Percentiles rank a stretch among this genome's conserved stretches.
phyloP scores from a whole-genome alignment of 2,329 filamentous ascomycete genomes.

The Curvularia eragrostidis region DNA sequence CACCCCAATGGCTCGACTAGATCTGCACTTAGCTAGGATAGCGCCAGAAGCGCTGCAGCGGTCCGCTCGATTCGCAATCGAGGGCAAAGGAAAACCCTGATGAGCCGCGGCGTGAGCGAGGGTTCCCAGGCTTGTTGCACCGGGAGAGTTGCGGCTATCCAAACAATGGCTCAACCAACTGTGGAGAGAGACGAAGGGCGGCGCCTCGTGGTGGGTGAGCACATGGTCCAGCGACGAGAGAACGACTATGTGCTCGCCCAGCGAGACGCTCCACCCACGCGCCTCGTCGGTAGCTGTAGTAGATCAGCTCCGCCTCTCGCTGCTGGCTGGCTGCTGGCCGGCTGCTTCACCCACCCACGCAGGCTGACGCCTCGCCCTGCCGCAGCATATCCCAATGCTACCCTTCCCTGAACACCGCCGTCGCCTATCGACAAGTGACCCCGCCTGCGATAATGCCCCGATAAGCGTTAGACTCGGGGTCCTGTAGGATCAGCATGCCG shows the following conservation, averaged over 20 bases:
- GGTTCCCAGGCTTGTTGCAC: conserved; percentile 20
- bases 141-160: conserved; percentile 14
- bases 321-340: conserved; percentile 8
- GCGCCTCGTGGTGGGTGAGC: conserved; percentile 10
- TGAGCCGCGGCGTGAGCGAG: conserved; percentile 18
- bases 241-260: conserved; percentile 27
- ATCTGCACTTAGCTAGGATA: conserved; percentile 26
- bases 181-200: conserved; percentile 8
- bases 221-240: conserved; percentile 16
- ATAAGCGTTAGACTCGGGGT: conserved; percentile 36
- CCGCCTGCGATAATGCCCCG: conserved; percentile 38
- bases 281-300: neutral
- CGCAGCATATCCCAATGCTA: conserved; percentile 33
- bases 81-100: conserved; percentile 29
- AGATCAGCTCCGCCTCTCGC: conserved; percentile 15
- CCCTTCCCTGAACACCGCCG: conserved; percentile 19
- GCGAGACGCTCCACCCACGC: conserved; percentile 22
- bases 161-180: conserved; percentile 10
- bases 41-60: conserved; percentile 39
- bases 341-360: conserved; percentile 13
- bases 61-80: conserved; percentile 34
- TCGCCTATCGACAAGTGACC: conserved; percentile 34
- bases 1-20: conserved; percentile 20
- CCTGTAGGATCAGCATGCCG: conserved; percentile 30
- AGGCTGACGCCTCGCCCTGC: conserved; percentile 29